Percentiles rank a stretch among this genome's conserved stretches.
Evolutionary conservation across 306 rosid species (phyloP).

Genomic region (Vigna unguiculata): DNA sequence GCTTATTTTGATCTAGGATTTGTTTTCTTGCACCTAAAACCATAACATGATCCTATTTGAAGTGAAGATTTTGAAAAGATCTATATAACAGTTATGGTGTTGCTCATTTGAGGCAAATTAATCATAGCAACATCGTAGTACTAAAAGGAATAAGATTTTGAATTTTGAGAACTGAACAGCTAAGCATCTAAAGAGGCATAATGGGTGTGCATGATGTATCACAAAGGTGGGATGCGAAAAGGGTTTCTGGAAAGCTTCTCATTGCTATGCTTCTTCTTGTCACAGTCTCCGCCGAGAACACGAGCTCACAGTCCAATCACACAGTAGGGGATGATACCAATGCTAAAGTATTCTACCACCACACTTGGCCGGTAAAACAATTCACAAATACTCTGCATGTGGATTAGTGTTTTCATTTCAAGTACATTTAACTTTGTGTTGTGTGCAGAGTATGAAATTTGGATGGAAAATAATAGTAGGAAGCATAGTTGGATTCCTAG

Average conservation of each 20-base stretch:
- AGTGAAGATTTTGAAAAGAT: too few species aligned
- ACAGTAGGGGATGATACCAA: conserved; percentile 2
- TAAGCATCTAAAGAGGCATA: neutral
- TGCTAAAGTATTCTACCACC: conserved; percentile 42
- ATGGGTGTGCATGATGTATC: conserved; percentile 38
- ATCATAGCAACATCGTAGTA: neutral
- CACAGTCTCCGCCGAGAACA: conserved; percentile 52
- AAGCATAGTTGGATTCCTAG: conserved; percentile 67
- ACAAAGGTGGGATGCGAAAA: conserved; percentile 52
- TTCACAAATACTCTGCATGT: neutral
- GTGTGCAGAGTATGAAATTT: conserved; percentile 60
- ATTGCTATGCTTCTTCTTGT: conserved; percentile 48
- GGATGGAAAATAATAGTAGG: conserved; percentile 80
- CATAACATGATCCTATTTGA: too few species aligned
- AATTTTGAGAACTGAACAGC: neutral
- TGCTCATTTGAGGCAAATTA: neutral
- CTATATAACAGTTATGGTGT: neutral
- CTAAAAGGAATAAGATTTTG: neutral
- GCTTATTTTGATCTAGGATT: neutral
- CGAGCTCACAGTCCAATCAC: conserved; percentile 35
- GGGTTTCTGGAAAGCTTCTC: conserved; percentile 48
- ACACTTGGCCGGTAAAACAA: conserved; percentile 79
- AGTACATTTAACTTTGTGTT: neutral
- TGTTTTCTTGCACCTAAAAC: neutral
- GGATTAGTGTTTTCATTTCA: neutral